Evolutionary conservation across 257 asterid genomes (phyloP).

Genomic region (Cinchona pubescens): DNA sequence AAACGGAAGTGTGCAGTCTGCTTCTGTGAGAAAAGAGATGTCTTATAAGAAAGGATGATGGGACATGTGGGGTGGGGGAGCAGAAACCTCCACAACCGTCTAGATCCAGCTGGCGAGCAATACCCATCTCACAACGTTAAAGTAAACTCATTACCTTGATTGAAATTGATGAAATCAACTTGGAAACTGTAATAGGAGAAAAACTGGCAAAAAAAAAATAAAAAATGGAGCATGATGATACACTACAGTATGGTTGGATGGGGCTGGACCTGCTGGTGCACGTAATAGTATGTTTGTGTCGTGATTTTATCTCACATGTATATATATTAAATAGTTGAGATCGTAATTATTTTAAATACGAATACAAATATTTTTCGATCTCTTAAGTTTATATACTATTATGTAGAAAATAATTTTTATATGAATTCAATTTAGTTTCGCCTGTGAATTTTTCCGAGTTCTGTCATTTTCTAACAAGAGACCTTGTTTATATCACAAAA

Average conservation of each 20-base stretch:
- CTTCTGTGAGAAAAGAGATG: constrained; percentile 20
- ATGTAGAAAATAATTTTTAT: neutral
- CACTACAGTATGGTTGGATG: no score
- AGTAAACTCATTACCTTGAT: neutral
- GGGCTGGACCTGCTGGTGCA: no score
- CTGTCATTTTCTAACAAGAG: no score
- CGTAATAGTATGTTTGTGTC: neutral
- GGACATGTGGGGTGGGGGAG: constrained; percentile 54
- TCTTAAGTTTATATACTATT: neutral
- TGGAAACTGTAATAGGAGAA: neutral
- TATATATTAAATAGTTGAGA: no score
- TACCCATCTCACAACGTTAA: constrained; percentile 18
- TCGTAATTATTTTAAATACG: no score
- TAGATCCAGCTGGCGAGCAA: constrained; percentile 58
- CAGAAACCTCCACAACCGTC: constrained; percentile 41
- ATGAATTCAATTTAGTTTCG: no score
- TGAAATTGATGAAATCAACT: neutral
- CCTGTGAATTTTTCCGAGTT: no score
- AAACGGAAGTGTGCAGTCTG: constrained; percentile 44
- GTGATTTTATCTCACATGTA: no score
- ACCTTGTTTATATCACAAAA: no score
- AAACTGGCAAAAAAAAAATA: no score
- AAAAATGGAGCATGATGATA: neutral
- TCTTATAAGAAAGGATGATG: constrained; percentile 41
- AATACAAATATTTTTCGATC: neutral